Percentiles rank a stretch among this genome's conserved stretches.
phyloP scores from a whole-genome alignment of 2,329 filamentous ascomycete genomes.

The Thelonectria discophora region DNA sequence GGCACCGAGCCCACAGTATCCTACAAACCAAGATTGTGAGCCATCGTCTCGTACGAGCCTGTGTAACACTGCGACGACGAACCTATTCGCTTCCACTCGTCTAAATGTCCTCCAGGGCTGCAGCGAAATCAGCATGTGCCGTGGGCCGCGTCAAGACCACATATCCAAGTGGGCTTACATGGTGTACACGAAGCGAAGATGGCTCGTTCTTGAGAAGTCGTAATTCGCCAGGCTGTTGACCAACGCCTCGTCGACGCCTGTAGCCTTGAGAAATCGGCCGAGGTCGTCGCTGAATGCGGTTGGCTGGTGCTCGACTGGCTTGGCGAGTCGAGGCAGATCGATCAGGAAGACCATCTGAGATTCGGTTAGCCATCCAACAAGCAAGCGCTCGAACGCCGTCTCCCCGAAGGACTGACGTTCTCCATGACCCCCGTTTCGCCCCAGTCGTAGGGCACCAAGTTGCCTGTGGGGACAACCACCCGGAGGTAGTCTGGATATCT shows the following conservation, averaged over 20 bases:
- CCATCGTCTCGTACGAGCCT: slow-evolving; percentile 25
- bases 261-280: slow-evolving; percentile 72
- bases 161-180: slow-evolving; percentile 65
- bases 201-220: slow-evolving; percentile 78
- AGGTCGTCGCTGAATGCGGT: slow-evolving; percentile 74
- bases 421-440: slow-evolving; percentile 86
- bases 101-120: slow-evolving; percentile 49
- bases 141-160: slow-evolving; percentile 11
- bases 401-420: slow-evolving; percentile 64
- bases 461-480: slow-evolving; percentile 87
- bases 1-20: slow-evolving; percentile 77
- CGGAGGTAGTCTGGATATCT: slow-evolving; percentile 78
- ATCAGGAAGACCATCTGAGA: slow-evolving; percentile 84
- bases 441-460: slow-evolving; percentile 88
- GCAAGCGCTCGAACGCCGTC: slow-evolving; percentile 15
- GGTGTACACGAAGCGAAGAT: slow-evolving; percentile 84
- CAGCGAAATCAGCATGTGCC: slow-evolving; percentile 27
- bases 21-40: slow-evolving; percentile 52
- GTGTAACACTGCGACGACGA: slow-evolving; percentile 30
- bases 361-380: slow-evolving; percentile 33
- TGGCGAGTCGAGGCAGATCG: slow-evolving; percentile 76
- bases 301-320: slow-evolving; percentile 44
- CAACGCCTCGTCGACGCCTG: slow-evolving; percentile 70
- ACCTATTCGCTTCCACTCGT: slow-evolving; percentile 46
- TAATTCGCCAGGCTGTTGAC: slow-evolving; percentile 76